Conservation (phyloP, 1,284 basidiomycete species). For the Ganoderma multipileum region DNA sequence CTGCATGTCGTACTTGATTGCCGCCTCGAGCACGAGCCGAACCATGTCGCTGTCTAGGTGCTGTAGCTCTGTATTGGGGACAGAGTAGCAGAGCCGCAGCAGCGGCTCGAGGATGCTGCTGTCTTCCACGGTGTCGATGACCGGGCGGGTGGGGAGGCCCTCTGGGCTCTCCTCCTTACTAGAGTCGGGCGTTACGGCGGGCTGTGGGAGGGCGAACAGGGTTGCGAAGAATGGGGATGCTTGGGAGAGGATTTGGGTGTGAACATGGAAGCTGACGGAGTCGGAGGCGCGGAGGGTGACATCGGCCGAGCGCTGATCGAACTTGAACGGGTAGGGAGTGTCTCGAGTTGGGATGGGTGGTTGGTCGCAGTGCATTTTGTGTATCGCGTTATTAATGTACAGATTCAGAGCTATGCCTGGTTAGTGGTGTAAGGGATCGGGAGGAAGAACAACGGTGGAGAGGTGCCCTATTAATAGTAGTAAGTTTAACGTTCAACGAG, state of each 20-base stretch:
- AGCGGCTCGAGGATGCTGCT: constrained; percentile 42
- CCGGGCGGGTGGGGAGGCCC: not conserved
- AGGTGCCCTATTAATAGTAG: not conserved
- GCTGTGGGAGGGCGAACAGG: constrained; percentile 28
- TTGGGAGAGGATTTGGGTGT: constrained; percentile 38
- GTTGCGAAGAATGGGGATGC: constrained; percentile 32
- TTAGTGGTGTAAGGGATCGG: not conserved
- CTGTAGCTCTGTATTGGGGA: constrained; percentile 13
- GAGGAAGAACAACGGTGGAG: not conserved
- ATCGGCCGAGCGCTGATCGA: constrained; percentile 15
- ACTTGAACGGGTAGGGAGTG: constrained; percentile 13
- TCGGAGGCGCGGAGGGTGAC: constrained; percentile 24
- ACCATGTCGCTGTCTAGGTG: not conserved
- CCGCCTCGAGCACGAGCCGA: constrained; percentile 19
- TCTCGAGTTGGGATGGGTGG: not conserved
- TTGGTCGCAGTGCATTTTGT: not conserved
- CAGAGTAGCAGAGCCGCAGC: constrained; percentile 48
- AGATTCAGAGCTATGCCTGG: not conserved
- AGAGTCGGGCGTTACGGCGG: not conserved
- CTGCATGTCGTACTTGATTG: constrained; percentile 31
- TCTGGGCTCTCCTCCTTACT: not conserved
- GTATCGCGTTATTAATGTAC: not conserved
- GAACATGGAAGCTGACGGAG: constrained; percentile 22
- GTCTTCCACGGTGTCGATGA: constrained; percentile 43
- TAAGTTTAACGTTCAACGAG: not conserved